These are phyloP conservation scores for Pseudozyma tsukubaensis DNA, from an alignment of 1,284 basidiomycete genomes.

Conservation along the genomic window DNA sequence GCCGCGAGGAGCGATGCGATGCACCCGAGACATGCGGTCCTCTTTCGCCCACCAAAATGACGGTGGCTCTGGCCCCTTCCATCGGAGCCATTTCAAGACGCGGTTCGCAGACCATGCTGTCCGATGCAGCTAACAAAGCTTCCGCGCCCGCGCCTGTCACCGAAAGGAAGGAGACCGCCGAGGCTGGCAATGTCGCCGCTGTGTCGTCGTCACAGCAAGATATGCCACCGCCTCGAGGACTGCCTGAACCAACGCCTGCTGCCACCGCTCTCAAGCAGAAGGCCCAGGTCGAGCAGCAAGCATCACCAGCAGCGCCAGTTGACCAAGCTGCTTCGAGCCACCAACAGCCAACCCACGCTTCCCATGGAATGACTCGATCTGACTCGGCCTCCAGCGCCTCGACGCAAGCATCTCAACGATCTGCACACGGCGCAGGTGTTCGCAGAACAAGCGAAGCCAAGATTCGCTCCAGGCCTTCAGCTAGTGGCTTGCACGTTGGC, in stretches of 20 bases:
- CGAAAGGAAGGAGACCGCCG: not conserved
- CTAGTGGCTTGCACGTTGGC: conserved; percentile 25
- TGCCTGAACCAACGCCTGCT: conserved; percentile 34
- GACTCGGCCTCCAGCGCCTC: conserved; percentile 43
- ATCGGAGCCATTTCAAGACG: conserved; percentile 42
- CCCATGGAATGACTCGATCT: conserved; percentile 36
- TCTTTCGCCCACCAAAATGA: conserved; percentile 45
- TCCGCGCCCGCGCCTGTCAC: not conserved
- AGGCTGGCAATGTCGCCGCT: not conserved
- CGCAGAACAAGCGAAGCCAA: conserved; percentile 35
- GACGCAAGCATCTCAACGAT: conserved; percentile 41
- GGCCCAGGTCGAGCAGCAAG: conserved; percentile 12
- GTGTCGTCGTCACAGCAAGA: conserved; percentile 16
- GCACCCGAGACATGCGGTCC: conserved; percentile 45
- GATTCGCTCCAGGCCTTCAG: conserved; percentile 10
- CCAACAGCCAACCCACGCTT: conserved; percentile 4
- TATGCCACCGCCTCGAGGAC: conserved; percentile 46
- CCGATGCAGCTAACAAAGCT: conserved; percentile 14
- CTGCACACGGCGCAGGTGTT: conserved; percentile 17
- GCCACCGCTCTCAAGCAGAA: conserved; percentile 39
- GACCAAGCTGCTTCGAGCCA: not conserved
- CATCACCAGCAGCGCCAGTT: not conserved
- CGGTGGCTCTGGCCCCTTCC: conserved; percentile 38
- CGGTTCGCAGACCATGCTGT: conserved; percentile 38
- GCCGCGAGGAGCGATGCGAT: conserved; percentile 20